Conservation (phyloP, 345 rosid genomes). For the Aethionema arabicum region DNA sequence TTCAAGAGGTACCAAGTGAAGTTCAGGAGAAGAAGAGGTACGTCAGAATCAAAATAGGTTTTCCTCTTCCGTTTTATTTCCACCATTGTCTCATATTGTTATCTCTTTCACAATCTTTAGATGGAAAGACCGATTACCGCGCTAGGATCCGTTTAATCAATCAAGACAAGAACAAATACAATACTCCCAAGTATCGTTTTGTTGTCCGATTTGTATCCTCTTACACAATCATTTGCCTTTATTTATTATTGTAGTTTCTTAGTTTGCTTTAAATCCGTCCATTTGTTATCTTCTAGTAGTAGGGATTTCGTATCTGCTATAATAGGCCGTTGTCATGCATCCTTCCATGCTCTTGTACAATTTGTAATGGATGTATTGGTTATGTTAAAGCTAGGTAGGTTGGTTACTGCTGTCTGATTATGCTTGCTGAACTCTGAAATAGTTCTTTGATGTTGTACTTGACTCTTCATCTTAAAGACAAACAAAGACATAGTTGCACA, state of each 20-base stretch:
- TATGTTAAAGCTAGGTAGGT: no score
- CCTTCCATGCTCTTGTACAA: no score
- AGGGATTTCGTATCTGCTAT: no score
- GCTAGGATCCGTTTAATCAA: constrained; percentile 57
- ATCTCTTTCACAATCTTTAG: constrained; percentile 24
- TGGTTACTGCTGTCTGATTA: background rate
- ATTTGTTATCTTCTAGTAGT: background rate
- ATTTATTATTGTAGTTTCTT: background rate
- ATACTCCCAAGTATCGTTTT: constrained; percentile 59
- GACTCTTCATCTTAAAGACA: constrained; percentile 36
- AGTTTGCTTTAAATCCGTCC: background rate
- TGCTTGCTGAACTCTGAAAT: background rate
- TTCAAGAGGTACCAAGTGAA: constrained; percentile 59
- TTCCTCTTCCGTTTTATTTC: background rate
- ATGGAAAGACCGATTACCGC: constrained; percentile 61
- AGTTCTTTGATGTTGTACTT: background rate
- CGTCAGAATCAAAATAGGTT: background rate
- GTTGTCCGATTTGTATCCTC: constrained; percentile 59
- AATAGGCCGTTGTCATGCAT: no score
- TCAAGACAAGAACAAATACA: constrained; percentile 59
- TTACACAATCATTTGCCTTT: background rate
- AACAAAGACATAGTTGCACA: constrained; percentile 54
- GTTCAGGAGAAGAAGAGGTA: constrained; percentile 58
- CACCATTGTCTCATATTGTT: background rate
- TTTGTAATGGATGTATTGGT: no score